These are phyloP conservation scores for Aegilops tauschii DNA, from an alignment of 176 grass and related monocot species.

Conservation along the genomic window DNA sequence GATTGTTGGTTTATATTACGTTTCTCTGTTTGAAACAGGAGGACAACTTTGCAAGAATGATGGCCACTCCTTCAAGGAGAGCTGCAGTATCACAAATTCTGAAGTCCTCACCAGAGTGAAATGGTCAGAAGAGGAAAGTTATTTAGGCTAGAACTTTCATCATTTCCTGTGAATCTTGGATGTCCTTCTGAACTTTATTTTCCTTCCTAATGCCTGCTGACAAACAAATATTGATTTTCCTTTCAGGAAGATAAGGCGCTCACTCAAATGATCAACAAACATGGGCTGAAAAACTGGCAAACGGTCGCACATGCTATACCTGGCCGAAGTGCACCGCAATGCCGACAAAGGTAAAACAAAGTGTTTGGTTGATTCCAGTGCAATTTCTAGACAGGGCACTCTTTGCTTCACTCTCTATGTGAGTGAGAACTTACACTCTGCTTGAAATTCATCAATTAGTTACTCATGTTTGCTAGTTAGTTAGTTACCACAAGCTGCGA, in stretches of 20 bases:
- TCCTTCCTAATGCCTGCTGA: slow-evolving; percentile 5
- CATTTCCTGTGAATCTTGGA: neutral
- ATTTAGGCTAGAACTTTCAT: neutral
- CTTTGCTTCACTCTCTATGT: neutral
- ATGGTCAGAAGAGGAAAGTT: slow-evolving; percentile 64
- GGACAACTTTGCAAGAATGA: slow-evolving; percentile 18
- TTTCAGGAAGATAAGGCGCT: slow-evolving; percentile 71
- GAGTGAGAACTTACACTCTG: neutral
- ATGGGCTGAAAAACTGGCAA: slow-evolving; percentile 56
- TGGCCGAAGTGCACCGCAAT: slow-evolving; percentile 49
- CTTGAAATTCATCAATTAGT: neutral
- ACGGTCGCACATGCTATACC: slow-evolving; percentile 53
- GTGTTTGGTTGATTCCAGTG: slow-evolving; percentile 16
- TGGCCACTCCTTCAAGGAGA: slow-evolving; percentile 20
- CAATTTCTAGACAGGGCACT: neutral
- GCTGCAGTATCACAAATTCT: slow-evolving; percentile 8
- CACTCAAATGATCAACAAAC: slow-evolving; percentile 51
- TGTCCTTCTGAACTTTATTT: slow-evolving; percentile 17
- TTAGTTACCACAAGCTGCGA: neutral
- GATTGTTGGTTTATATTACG: slow-evolving; percentile 10
- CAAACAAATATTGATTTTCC: neutral
- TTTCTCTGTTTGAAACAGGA: slow-evolving; percentile 21
- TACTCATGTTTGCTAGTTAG: slow-evolving; percentile 16
- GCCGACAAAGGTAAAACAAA: slow-evolving; percentile 45
- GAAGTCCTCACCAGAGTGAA: slow-evolving; percentile 25